phyloP scores from a whole-genome alignment of 2,329 filamentous ascomycete species.

The Aspergillus sergii region DNA sequence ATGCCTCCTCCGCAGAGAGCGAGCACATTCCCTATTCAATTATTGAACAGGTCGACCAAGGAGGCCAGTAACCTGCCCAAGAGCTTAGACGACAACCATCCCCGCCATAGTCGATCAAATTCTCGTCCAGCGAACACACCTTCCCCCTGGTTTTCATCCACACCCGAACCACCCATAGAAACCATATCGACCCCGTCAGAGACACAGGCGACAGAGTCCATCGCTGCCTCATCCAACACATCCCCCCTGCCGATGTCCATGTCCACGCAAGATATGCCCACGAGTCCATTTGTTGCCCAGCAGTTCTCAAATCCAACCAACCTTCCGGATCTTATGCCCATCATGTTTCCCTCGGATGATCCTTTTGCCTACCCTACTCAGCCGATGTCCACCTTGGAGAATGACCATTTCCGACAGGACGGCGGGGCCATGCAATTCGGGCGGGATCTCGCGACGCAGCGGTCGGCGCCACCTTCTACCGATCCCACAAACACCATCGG shows the following conservation, averaged over 20 bases:
- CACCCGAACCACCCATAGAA: slow-evolving; percentile 32
- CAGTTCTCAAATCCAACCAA: slow-evolving; percentile 35
- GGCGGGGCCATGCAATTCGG: slow-evolving; percentile 24
- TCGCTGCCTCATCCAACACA: slow-evolving; percentile 18
- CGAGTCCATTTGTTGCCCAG: slow-evolving; percentile 33
- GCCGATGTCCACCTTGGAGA: slow-evolving; percentile 50
- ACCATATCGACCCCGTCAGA: slow-evolving; percentile 34
- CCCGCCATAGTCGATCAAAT: slow-evolving; percentile 18
- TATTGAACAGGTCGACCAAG: slow-evolving; percentile 29
- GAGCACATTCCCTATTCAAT: slow-evolving; percentile 44
- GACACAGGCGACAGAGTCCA: slow-evolving; percentile 25
- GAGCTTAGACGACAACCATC: slow-evolving; percentile 36
- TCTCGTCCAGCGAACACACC: slow-evolving; percentile 14
- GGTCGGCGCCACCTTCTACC: slow-evolving; percentile 16
- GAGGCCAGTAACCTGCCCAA: slow-evolving; percentile 30
- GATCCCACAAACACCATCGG: slow-evolving; percentile 20
- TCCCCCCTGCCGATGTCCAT: slow-evolving; percentile 25
- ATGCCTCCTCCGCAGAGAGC: slow-evolving; percentile 36
- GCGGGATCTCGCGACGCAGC: slow-evolving; percentile 24
- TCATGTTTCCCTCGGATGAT: slow-evolving; percentile 55
- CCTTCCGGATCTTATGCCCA: slow-evolving; percentile 51
- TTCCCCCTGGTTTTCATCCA: slow-evolving; percentile 30
- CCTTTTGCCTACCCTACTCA: slow-evolving; percentile 55
- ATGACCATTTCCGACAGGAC: slow-evolving; percentile 43
- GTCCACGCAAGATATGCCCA: slow-evolving; percentile 27